Percentiles rank a stretch among this genome's conserved stretches.
phyloP scores from a whole-genome alignment of 805 yeast species.

The Candida nanaspora region DNA sequence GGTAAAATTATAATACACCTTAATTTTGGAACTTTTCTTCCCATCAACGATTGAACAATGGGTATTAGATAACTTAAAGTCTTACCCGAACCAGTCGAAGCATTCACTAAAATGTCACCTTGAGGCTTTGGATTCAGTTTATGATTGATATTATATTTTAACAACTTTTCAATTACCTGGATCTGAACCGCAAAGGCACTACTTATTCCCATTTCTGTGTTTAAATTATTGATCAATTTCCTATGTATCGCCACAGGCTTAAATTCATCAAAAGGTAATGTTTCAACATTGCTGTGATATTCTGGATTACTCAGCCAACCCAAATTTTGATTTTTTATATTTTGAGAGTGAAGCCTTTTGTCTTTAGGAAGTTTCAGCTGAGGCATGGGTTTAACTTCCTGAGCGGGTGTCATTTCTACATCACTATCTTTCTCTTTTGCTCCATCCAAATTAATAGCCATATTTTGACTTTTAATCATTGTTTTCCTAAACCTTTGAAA shows the following conservation, averaged over 20 bases:
- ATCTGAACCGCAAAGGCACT: constrained; percentile 75
- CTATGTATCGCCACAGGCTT: constrained; percentile 31
- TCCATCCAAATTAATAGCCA: constrained; percentile 6
- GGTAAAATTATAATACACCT: constrained; percentile 82
- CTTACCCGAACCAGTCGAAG: constrained; percentile 95
- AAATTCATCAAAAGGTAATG: constrained; percentile 43
- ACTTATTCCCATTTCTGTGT: constrained; percentile 32
- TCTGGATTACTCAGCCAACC: constrained; percentile 67
- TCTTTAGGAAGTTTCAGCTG: constrained; percentile 70
- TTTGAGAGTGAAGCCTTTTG: constrained; percentile 27
- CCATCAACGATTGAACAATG: constrained; percentile 57
- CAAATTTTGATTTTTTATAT: constrained; percentile 28
- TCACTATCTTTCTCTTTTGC: constrained; percentile 16
- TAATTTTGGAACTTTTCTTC: constrained; percentile 61
- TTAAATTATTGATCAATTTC: constrained; percentile 39
- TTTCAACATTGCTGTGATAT: constrained; percentile 41
- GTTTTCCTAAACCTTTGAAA: constrained; percentile 46
- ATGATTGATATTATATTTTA: constrained; percentile 35
- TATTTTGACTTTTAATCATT: constrained; percentile 14
- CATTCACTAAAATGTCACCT: constrained; percentile 83
- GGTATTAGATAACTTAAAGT: constrained; percentile 87
- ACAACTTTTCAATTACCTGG: constrained; percentile 49
- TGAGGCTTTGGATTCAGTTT: constrained; percentile 41
- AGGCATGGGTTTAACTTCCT: constrained; percentile 68
- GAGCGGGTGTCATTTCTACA: constrained; percentile 9